Evolutionary conservation across 1,139 yeast species (phyloP).

Genomic region (Zhuliangozyma parablackwelliae): DNA sequence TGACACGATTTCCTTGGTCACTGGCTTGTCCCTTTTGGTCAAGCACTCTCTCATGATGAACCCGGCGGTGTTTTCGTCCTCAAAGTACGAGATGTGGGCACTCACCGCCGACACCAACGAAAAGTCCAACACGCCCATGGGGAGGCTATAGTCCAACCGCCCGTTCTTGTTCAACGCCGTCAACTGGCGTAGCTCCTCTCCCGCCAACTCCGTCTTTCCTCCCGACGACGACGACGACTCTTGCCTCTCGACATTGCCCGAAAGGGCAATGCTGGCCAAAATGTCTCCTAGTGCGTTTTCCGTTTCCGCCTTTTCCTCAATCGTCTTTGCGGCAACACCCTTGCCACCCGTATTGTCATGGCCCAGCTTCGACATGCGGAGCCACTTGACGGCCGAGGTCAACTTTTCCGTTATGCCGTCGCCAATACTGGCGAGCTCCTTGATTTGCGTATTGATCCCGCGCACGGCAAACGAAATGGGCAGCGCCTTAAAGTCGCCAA

Average conservation of each 20-base stretch:
- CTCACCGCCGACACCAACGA: conserved; percentile 76
- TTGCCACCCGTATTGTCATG: conserved; percentile 1
- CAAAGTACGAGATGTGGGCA: conserved; percentile 86
- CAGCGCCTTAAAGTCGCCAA: conserved; percentile 57
- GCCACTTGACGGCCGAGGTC: conserved; percentile 44
- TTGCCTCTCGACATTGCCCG: conserved; percentile 9
- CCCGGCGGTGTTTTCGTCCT: conserved; percentile 79
- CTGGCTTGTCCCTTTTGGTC: conserved; percentile 15
- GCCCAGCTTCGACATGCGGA: conserved; percentile 19
- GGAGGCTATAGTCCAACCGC: conserved; percentile 75
- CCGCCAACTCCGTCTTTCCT: conserved; percentile 18
- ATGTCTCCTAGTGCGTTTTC: conserved; percentile 47
- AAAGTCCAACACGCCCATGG: conserved; percentile 76
- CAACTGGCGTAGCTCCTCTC: conserved; percentile 30
- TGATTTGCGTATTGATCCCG: conserved; percentile 43
- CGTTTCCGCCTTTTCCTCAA: conserved; percentile 20
- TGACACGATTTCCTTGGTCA: conserved; percentile 20
- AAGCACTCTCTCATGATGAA: conserved; percentile 61
- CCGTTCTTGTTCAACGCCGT: conserved; percentile 59
- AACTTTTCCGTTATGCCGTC: conserved; percentile 45
- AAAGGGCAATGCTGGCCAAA: conserved; percentile 27
- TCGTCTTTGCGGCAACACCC: conserved; percentile 7
- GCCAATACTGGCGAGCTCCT: conserved; percentile 35
- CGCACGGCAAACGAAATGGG: conserved; percentile 53
- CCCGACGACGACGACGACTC: neutral